Percentiles rank a stretch among this genome's conserved stretches.
phyloP scores from a whole-genome alignment of 768 basidiomycete genomes.

The Tylopilus sp. region DNA sequence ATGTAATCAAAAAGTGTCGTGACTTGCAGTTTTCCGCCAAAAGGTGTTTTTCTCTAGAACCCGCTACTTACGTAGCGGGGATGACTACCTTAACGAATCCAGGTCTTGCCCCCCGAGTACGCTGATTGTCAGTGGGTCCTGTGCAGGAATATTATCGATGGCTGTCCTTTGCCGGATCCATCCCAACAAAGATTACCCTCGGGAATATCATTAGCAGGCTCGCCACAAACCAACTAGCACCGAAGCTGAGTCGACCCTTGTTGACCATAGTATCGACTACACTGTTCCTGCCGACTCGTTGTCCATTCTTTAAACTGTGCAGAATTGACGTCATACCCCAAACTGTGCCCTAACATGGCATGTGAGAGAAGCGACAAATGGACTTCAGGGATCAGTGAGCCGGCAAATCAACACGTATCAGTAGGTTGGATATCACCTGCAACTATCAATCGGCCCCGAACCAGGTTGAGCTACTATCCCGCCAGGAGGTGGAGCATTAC shows the following conservation, averaged over 20 bases:
- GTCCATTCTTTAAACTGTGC: conserved; percentile 80
- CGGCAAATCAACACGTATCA: conserved; percentile 43
- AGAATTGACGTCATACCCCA: conserved; percentile 84
- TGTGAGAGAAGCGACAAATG: not conserved
- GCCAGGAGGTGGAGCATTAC: conserved; percentile 44
- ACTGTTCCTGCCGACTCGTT: conserved; percentile 60
- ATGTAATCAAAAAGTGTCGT: too few species aligned
- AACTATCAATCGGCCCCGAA: conserved; percentile 45
- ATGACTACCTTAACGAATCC: too few species aligned
- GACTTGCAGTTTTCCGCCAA: too few species aligned
- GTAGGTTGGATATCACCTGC: conserved; percentile 55
- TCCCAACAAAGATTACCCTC: too few species aligned
- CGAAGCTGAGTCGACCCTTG: conserved; percentile 38
- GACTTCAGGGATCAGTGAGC: not conserved
- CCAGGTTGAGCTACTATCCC: conserved; percentile 36
- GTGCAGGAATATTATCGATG: too few species aligned
- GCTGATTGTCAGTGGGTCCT: too few species aligned
- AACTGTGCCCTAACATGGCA: conserved; percentile 62
- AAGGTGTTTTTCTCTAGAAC: too few species aligned
- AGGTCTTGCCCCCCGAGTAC: too few species aligned
- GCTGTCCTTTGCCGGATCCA: too few species aligned
- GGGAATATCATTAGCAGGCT: too few species aligned
- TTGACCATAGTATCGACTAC: conserved; percentile 69
- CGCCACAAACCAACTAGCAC: not conserved
- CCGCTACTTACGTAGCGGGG: too few species aligned